A percentile compares a stretch with the other conserved stretches of the same genome.
These are phyloP conservation scores for Aspergillus jensenii DNA, from an alignment of 2,329 filamentous ascomycete species.

Conservation along the genomic window DNA sequence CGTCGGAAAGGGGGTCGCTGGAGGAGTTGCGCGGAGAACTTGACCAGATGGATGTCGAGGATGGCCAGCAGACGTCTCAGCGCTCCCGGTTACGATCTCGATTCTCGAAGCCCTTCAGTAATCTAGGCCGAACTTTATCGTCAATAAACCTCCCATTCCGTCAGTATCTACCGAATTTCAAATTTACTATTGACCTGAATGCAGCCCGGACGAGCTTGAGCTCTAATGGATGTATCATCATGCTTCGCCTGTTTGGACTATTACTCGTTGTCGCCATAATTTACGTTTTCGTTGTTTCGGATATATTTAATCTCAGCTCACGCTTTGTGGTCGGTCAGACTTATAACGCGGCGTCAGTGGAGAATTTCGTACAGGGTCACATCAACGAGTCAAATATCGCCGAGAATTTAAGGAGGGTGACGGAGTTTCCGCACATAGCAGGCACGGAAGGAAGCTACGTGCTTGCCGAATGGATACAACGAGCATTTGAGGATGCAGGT, in stretches of 20 bases:
- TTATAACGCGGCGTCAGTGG: slow-evolving; percentile 81
- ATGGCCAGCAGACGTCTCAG: slow-evolving; percentile 45
- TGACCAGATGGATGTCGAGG: slow-evolving; percentile 84
- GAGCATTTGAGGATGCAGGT: slow-evolving; percentile 68
- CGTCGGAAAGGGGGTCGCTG: slow-evolving; percentile 54
- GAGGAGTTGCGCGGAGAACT: slow-evolving; percentile 75
- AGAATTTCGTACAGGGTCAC: slow-evolving; percentile 69
- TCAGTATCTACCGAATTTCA: slow-evolving; percentile 44
- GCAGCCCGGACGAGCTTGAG: slow-evolving; percentile 36
- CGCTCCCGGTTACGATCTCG: slow-evolving; percentile 47
- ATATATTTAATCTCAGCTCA: slow-evolving; percentile 70
- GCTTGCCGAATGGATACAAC: slow-evolving; percentile 79
- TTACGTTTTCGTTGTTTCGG: slow-evolving; percentile 82
- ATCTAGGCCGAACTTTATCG: slow-evolving; percentile 58
- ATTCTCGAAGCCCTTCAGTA: slow-evolving; percentile 58
- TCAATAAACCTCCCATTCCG: slow-evolving; percentile 54
- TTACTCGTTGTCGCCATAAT: slow-evolving; percentile 73
- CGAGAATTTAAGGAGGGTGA: slow-evolving; percentile 73
- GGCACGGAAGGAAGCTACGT: slow-evolving; percentile 93
- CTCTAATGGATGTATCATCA: slow-evolving; percentile 61
- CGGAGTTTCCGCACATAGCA: slow-evolving; percentile 82
- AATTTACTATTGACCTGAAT: slow-evolving; percentile 41
- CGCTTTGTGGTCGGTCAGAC: slow-evolving; percentile 65
- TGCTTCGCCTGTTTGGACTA: slow-evolving; percentile 73
- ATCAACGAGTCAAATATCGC: slow-evolving; percentile 70